Evolutionary conservation across 768 basidiomycete genomes (phyloP).

Genomic region (Glaciozyma antarctica): DNA sequence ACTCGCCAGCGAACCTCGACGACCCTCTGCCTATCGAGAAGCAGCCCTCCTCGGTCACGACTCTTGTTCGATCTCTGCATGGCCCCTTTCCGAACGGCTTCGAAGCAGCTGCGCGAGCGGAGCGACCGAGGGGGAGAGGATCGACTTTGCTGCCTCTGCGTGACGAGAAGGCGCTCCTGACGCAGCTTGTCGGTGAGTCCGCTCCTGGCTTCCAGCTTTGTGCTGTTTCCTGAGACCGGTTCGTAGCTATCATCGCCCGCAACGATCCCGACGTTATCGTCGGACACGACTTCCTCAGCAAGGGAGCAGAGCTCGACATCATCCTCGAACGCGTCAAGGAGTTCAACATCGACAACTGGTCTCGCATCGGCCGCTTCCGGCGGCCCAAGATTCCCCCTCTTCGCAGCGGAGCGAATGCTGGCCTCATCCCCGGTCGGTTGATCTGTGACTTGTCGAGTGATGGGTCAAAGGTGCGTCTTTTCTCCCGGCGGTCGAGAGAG

Average conservation of each 20-base stretch:
- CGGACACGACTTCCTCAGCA: conserved; percentile 87
- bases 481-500: neutral
- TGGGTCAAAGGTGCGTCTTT: conserved; percentile 64
- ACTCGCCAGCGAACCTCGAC: conserved; percentile 63
- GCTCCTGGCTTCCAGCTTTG: neutral
- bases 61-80: conserved; percentile 77
- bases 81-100: conserved; percentile 55
- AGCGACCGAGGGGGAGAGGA: conserved; percentile 47
- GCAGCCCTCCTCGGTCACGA: conserved; percentile 70
- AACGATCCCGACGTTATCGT: conserved; percentile 90
- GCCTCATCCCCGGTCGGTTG: conserved; percentile 72
- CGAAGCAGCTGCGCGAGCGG: neutral
- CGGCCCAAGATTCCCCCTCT: conserved; percentile 66
- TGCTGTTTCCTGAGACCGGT: no score
- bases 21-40: conserved; percentile 84
- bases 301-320: conserved; percentile 90
- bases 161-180: conserved; percentile 78
- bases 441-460: conserved; percentile 90
- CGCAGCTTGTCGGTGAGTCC: conserved; percentile 58
- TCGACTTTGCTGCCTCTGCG: conserved; percentile 56
- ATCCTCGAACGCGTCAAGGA: conserved; percentile 83
- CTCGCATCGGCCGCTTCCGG: conserved; percentile 80
- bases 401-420: conserved; percentile 71
- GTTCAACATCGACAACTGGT: conserved; percentile 86
- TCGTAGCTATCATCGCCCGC: conserved; percentile 60